Evolutionary conservation across 148 eudicot species (phyloP).

Genomic region (Cornus suecica): DNA sequence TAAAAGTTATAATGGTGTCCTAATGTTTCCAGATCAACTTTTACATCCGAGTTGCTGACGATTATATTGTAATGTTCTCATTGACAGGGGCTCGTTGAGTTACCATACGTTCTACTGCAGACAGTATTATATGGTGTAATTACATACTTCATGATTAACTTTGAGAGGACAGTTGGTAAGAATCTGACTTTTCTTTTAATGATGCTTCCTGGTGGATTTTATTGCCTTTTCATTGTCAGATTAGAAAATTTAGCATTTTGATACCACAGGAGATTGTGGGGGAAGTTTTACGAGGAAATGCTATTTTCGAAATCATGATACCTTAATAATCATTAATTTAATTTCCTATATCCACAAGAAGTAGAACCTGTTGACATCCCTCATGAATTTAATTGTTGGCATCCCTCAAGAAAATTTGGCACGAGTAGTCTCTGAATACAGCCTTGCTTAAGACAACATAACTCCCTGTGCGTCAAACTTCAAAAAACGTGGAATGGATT

Average conservation of each 20-base stretch:
- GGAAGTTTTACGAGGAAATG: not conserved
- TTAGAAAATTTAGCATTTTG: conserved; percentile 6
- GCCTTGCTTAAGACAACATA: not conserved
- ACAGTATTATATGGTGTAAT: conserved; percentile 62
- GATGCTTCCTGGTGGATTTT: not conserved
- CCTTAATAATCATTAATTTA: not conserved
- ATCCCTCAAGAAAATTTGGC: not conserved
- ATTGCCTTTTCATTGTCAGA: not conserved
- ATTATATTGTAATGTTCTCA: not conserved
- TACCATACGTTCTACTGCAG: conserved; percentile 68
- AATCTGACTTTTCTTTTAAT: conserved; percentile 3
- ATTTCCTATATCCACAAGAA: not conserved
- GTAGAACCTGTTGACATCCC: not conserved
- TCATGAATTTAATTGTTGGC: not conserved
- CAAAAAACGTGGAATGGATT: not conserved
- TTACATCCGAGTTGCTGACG: not conserved
- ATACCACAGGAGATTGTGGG: not conserved
- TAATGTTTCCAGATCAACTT: not conserved
- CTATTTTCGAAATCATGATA: not conserved
- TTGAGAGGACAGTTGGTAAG: conserved; percentile 63
- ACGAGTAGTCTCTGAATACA: not conserved
- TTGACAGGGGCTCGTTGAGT: conserved; percentile 72
- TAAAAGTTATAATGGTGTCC: not conserved
- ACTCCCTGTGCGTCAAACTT: not conserved
- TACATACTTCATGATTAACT: conserved; percentile 85